Percentiles rank a stretch among this genome's conserved stretches.
Evolutionary conservation across 306 rosid species (phyloP).

Genomic region (Vachellia collinsii): DNA sequence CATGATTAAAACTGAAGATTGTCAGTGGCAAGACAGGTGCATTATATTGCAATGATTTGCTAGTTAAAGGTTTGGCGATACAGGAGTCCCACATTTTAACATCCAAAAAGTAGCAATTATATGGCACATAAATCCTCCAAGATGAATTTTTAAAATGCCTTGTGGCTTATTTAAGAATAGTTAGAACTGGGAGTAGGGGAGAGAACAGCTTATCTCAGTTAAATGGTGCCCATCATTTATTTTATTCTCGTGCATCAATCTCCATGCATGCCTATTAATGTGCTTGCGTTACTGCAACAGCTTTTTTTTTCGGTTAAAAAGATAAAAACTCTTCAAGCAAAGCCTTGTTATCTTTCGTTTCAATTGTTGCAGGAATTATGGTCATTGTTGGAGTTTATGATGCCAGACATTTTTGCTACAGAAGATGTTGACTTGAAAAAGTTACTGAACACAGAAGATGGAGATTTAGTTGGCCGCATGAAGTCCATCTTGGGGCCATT

Average conservation of each 20-base stretch:
- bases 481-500: conserved; percentile 97
- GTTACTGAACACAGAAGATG: conserved; percentile 73
- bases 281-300: conserved; percentile 22
- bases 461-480: conserved; percentile 81
- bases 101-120: conserved; percentile 11
- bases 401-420: conserved; percentile 89
- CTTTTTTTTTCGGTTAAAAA: not conserved
- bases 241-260: conserved; percentile 25
- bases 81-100: not conserved
- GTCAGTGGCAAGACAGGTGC: conserved; percentile 8
- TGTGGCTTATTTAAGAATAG: conserved; percentile 20
- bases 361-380: conserved; percentile 82
- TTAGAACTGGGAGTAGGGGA: not conserved
- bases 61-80: conserved; percentile 9
- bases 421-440: conserved; percentile 95
- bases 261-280: conserved; percentile 20
- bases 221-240: conserved; percentile 1
- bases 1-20: conserved; percentile 8
- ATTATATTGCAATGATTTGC: not conserved
- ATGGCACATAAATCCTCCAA: not conserved
- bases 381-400: conserved; percentile 95
- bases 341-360: conserved; percentile 29
- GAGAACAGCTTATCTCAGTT: conserved; percentile 16
- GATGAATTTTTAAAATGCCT: conserved; percentile 5
- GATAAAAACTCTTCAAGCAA: conserved; percentile 2